Conservation (phyloP, 192 early-diverging fungal genomes). For the Coemansia sp. region DNA sequence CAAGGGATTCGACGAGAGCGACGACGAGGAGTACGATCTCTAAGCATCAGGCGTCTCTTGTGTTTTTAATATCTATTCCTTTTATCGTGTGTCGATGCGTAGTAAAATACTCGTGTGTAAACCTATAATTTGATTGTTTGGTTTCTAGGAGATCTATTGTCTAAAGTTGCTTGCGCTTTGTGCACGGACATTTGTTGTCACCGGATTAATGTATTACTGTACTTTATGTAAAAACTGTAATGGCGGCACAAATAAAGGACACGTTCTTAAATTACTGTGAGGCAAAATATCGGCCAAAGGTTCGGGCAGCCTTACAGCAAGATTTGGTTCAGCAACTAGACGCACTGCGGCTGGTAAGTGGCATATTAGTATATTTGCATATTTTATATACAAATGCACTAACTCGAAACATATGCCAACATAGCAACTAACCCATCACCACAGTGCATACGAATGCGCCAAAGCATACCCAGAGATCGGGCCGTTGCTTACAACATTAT, state of each 20-base stretch:
- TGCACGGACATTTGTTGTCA: no score
- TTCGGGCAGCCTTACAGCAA: not conserved
- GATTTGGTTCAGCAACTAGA: slow-evolving; percentile 30
- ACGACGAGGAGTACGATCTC: slow-evolving; percentile 33
- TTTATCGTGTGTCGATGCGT: no score
- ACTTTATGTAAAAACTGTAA: slow-evolving; percentile 1
- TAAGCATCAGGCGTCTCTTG: not conserved
- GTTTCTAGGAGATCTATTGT: not conserved
- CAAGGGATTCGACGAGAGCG: slow-evolving; percentile 17
- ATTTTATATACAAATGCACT: not conserved
- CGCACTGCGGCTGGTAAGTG: slow-evolving; percentile 25
- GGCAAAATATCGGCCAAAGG: slow-evolving; percentile 4
- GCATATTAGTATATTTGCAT: not conserved
- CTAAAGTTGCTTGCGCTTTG: no score
- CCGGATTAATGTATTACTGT: no score
- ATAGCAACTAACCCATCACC: slow-evolving; percentile 32
- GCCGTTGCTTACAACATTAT: slow-evolving; percentile 36
- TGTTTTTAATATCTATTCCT: not conserved
- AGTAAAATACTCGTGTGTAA: no score
- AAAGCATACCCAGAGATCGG: slow-evolving; percentile 38
- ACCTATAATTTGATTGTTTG: slow-evolving; percentile 6
- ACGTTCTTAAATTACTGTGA: slow-evolving; percentile 40
- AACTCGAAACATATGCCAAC: not conserved
- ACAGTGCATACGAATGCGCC: slow-evolving; percentile 50
- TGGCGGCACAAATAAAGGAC: slow-evolving; percentile 21